Evolutionary conservation across 129 eudicot genomes (phyloP).

Genomic region (Centaurea solstitialis): DNA sequence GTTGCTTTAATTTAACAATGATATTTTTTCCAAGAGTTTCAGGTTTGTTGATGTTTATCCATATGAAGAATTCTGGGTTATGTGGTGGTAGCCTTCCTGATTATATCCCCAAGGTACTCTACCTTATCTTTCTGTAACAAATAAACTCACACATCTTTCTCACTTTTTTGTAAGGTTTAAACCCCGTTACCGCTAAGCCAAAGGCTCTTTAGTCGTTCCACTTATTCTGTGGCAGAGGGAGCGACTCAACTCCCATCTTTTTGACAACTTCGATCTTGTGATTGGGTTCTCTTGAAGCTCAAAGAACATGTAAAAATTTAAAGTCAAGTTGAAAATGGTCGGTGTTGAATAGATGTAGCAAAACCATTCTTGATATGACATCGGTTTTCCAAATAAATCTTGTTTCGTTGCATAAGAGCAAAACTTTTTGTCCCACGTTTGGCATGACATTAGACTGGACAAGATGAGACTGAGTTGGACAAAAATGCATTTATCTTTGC

Average conservation of each 20-base stretch:
- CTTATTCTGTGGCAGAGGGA: neutral
- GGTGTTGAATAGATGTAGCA: neutral
- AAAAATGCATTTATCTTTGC: too few species aligned
- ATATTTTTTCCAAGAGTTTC: constrained; percentile 14
- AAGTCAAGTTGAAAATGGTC: neutral
- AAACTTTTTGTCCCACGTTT: neutral
- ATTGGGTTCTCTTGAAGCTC: neutral
- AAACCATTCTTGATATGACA: neutral
- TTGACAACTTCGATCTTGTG: neutral
- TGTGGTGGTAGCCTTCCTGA: constrained; percentile 93
- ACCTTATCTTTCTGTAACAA: neutral
- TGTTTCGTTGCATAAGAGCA: neutral
- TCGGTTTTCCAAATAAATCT: neutral
- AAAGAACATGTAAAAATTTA: neutral
- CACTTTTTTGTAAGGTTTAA: neutral
- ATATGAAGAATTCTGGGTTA: constrained; percentile 52
- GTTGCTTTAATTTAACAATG: neutral
- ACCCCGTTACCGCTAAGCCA: neutral
- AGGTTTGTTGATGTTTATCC: constrained; percentile 70
- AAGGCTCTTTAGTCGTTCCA: neutral
- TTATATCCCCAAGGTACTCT: constrained; percentile 74
- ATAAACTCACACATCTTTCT: neutral
- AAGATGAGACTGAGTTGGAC: neutral
- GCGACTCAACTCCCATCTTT: neutral
- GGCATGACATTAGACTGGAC: neutral